phyloP scores from a whole-genome alignment of 129 eudicot genomes.

The Calendula officinalis region DNA sequence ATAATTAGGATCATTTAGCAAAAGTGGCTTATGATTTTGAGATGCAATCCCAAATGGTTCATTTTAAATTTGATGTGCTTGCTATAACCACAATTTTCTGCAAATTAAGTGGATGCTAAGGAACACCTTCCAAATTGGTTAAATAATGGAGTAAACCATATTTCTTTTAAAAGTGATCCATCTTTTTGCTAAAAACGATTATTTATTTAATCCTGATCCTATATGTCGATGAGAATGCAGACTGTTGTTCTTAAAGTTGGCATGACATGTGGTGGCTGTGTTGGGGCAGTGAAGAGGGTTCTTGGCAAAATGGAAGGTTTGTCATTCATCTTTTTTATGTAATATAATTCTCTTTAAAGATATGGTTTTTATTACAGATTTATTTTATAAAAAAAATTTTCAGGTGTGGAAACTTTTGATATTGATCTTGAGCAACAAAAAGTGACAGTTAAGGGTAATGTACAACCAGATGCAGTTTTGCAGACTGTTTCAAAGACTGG shows the following conservation, averaged over 20 bases:
- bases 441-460: conserved; percentile 92
- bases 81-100: background rate
- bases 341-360: background rate
- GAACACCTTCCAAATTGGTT: no score
- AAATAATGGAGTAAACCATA: no score
- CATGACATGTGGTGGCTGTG: background rate
- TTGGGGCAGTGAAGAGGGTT: background rate
- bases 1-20: background rate
- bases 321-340: background rate
- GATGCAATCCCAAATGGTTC: background rate
- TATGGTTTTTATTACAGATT: background rate
- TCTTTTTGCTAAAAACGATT: no score
- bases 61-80: background rate
- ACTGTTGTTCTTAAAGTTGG: background rate
- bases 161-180: no score
- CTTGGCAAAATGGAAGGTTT: background rate
- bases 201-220: no score
- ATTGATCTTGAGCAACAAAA: conserved; percentile 77
- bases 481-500: conserved; percentile 96
- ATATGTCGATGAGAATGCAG: background rate
- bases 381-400: background rate
- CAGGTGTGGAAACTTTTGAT: conserved; percentile 87
- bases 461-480: conserved; percentile 79
- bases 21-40: background rate
- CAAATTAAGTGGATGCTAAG: no score